phyloP scores from a whole-genome alignment of 345 rosid genomes.

The Camelina laxa region DNA sequence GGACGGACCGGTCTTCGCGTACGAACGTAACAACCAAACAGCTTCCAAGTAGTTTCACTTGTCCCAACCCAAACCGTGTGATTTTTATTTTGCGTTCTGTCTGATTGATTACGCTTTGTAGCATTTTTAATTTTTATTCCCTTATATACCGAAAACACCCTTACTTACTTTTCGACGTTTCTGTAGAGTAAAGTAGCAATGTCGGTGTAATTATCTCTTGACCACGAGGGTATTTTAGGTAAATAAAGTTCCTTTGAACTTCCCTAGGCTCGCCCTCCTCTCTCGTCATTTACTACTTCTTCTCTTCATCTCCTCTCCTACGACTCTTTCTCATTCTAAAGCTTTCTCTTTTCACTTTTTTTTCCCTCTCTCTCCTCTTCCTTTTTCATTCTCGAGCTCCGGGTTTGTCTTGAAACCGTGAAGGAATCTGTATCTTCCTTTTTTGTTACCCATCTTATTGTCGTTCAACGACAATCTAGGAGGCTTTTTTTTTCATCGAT shows the following conservation, averaged over 20 bases:
- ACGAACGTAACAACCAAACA: constrained; percentile 16
- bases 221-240: constrained; percentile 18
- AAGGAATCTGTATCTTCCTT: constrained; percentile 14
- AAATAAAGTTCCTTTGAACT: constrained; percentile 24
- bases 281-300: constrained; percentile 42
- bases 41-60: constrained; percentile 3
- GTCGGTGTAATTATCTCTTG: constrained; percentile 40
- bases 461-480: neutral
- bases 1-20: neutral
- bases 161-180: neutral
- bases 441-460: constrained; percentile 6
- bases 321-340: constrained; percentile 16
- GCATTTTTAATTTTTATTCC: neutral
- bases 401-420: constrained; percentile 31
- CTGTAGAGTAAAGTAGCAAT: constrained; percentile 19
- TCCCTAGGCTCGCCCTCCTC: constrained; percentile 39
- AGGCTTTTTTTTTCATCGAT: neutral
- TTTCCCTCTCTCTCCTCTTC: constrained; percentile 10
- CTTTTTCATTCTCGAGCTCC: constrained; percentile 23
- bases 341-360: constrained; percentile 6
- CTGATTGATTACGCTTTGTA: constrained; percentile 11
- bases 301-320: neutral
- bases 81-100: constrained; percentile 8
- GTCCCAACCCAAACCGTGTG: constrained; percentile 8
- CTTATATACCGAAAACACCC: constrained; percentile 37